Evolutionary conservation across 179 eudicot species (phyloP).

Genomic region (Spinacia oleracea): DNA sequence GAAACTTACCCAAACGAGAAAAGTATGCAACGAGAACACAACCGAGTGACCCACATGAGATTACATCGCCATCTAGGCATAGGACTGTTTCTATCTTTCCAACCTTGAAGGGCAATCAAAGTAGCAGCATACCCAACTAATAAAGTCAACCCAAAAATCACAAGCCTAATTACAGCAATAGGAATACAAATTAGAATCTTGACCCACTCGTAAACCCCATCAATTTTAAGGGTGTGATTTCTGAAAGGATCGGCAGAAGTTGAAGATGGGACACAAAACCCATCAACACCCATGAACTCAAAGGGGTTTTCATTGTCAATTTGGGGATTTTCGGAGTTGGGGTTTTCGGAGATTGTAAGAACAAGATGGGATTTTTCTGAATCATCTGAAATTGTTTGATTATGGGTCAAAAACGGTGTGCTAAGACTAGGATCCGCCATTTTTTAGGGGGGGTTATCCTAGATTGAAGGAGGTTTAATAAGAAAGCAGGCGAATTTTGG

Average conservation of each 20-base stretch:
- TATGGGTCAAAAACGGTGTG: neutral
- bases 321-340: conserved; percentile 9
- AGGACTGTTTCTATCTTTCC: conserved; percentile 82
- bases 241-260: conserved; percentile 71
- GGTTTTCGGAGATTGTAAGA: neutral
- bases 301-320: conserved; percentile 39
- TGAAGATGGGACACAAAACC: conserved; percentile 42
- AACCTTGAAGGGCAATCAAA: conserved; percentile 58
- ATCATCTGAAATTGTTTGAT: neutral
- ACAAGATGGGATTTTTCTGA: conserved; percentile 7
- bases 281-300: conserved; percentile 46
- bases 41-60: conserved; percentile 83
- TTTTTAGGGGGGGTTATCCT: neutral
- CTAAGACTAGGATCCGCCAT: conserved; percentile 9
- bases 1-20: conserved; percentile 78
- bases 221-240: conserved; percentile 62
- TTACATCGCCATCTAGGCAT: conserved; percentile 88
- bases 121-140: conserved; percentile 70
- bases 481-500: neutral
- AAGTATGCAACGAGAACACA: conserved; percentile 67
- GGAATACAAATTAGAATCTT: conserved; percentile 71
- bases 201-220: conserved; percentile 85
- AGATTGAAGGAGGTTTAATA: conserved; percentile 1
- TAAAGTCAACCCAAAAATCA: conserved; percentile 65
- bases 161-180: conserved; percentile 53